Evolutionary conservation across 2,329 filamentous ascomycete species (phyloP).

Genomic region (Coccinonectria pachysandricola): DNA sequence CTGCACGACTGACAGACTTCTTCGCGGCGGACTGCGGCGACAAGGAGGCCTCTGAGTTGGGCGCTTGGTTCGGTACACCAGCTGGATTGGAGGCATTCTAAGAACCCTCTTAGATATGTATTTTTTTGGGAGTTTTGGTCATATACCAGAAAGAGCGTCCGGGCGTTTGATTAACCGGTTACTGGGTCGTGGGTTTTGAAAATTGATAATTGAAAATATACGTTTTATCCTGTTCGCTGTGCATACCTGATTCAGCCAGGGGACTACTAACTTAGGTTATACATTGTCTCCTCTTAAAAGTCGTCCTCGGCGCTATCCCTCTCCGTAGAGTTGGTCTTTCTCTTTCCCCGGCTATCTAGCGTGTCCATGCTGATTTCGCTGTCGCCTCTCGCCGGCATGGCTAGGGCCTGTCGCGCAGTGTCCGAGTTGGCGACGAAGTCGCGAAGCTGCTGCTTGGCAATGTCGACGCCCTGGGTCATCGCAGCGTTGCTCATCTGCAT

Average conservation of each 20-base stretch:
- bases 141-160: too few relatives aligned
- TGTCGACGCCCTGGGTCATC: slow-evolving; percentile 72
- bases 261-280: too few relatives aligned
- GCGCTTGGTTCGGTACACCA: slow-evolving; percentile 73
- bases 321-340: slow-evolving; percentile 29
- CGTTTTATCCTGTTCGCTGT: slow-evolving; percentile 21
- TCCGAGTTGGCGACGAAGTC: slow-evolving; percentile 87
- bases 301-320: slow-evolving; percentile 49
- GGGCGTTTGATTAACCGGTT: too few relatives aligned
- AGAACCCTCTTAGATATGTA: too few relatives aligned
- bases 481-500: slow-evolving; percentile 91
- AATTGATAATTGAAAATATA: slow-evolving; percentile 14
- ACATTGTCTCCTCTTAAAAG: too few relatives aligned
- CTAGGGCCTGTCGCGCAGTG: slow-evolving; percentile 71
- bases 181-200: slow-evolving; percentile 1
- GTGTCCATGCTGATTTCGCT: slow-evolving; percentile 48
- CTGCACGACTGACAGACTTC: slow-evolving; percentile 65
- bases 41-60: slow-evolving; percentile 53
- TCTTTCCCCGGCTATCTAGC: slow-evolving; percentile 50
- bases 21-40: slow-evolving; percentile 40
- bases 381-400: slow-evolving; percentile 50
- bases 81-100: slow-evolving; percentile 62
- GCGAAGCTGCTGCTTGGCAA: slow-evolving; percentile 82
- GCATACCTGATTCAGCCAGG: slow-evolving; percentile 11
- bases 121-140: too few relatives aligned